Evolutionary conservation across 768 basidiomycete genomes (phyloP).

Genomic region (Lactifluus piperatus): DNA sequence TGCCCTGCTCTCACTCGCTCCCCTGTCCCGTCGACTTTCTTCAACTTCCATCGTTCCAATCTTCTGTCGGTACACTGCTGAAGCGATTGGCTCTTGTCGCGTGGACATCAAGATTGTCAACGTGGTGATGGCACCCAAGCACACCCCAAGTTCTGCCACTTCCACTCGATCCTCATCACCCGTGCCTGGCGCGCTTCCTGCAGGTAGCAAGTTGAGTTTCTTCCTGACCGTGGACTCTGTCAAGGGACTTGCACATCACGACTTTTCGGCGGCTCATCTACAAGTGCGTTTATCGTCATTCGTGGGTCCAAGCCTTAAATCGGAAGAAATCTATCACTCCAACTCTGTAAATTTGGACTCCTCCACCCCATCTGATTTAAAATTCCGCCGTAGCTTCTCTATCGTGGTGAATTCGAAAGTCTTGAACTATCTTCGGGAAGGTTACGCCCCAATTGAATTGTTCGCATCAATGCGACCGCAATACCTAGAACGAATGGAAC

Average conservation of each 20-base stretch:
- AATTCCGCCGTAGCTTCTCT: slow-evolving; percentile 76
- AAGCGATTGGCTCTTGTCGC: slow-evolving; percentile 92
- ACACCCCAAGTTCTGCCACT: slow-evolving; percentile 49
- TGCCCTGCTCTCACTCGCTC: slow-evolving; percentile 71
- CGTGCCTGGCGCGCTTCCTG: slow-evolving; percentile 51
- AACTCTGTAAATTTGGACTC: slow-evolving; percentile 62
- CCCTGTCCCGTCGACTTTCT: slow-evolving; percentile 68
- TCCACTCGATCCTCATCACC: slow-evolving; percentile 75
- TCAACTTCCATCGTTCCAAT: slow-evolving; percentile 76
- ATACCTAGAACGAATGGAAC: slow-evolving; percentile 82
- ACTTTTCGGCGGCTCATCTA: slow-evolving; percentile 78
- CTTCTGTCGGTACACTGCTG: slow-evolving; percentile 88
- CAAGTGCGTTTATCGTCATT: slow-evolving; percentile 87
- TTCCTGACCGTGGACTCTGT: slow-evolving; percentile 80
- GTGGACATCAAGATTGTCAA: slow-evolving; percentile 77
- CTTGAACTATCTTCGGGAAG: slow-evolving; percentile 57
- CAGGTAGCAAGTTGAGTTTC: slow-evolving; percentile 78
- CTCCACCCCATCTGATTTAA: slow-evolving; percentile 66
- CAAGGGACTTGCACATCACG: slow-evolving; percentile 82
- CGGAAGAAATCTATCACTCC: slow-evolving; percentile 82
- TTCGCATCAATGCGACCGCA: slow-evolving; percentile 76
- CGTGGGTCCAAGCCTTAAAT: slow-evolving; percentile 54
- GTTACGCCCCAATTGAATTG: slow-evolving; percentile 84
- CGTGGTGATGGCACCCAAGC: slow-evolving; percentile 51
- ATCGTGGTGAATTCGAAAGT: slow-evolving; percentile 69